phyloP scores from a whole-genome alignment of 2,329 filamentous ascomycete genomes.

The Botrytis sinoallii region DNA sequence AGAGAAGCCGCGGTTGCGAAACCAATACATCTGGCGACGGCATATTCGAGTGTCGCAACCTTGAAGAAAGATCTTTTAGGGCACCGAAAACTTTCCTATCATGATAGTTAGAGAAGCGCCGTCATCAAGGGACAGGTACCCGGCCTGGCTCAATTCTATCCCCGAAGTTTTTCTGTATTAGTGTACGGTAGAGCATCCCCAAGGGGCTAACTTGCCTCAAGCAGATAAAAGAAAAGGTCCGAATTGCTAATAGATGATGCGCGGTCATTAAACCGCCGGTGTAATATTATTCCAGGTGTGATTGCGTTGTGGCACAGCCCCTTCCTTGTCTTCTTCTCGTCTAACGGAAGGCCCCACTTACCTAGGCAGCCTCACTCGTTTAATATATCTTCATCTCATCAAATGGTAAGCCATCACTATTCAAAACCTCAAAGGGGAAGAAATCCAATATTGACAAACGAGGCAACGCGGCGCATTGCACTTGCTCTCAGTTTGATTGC shows the following conservation, averaged over 20 bases:
- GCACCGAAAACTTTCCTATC: not conserved
- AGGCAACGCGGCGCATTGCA: not conserved
- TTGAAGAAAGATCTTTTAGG: not conserved
- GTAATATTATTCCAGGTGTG: not conserved
- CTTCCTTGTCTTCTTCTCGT: not conserved
- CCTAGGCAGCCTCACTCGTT: not conserved
- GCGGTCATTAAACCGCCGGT: not conserved
- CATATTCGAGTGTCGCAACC: not conserved
- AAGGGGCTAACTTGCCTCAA: not conserved
- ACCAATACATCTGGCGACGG: not conserved
- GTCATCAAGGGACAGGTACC: not conserved
- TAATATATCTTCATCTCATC: not conserved
- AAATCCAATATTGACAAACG: not conserved
- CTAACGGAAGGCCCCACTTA: not conserved
- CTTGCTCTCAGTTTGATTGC: not conserved
- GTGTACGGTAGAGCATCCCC: not conserved
- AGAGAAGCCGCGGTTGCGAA: not conserved
- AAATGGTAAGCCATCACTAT: not conserved
- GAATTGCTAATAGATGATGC: not conserved
- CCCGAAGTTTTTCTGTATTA: not conserved
- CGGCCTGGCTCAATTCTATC: not conserved
- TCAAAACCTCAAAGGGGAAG: not conserved
- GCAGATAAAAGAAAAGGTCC: not conserved
- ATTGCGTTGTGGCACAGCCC: not conserved
- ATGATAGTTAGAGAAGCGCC: not conserved